Percentiles rank a stretch among this genome's conserved stretches.
Evolutionary conservation across 2,329 filamentous ascomycete genomes (phyloP).

Genomic region (Ceratocystis alfenasii): DNA sequence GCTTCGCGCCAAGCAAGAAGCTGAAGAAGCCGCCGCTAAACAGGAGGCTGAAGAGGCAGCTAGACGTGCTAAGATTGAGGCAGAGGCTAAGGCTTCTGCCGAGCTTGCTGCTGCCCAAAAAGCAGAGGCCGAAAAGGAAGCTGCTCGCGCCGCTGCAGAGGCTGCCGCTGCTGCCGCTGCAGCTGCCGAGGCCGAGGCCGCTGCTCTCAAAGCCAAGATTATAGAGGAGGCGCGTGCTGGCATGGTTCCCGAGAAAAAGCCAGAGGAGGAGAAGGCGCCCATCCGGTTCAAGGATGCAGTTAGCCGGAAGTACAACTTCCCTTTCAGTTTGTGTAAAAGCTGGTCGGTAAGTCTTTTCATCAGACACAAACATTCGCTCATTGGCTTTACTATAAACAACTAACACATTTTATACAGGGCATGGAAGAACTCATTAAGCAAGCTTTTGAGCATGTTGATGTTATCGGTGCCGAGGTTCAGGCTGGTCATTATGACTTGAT

Average conservation of each 20-base stretch:
- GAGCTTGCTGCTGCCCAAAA: slow-evolving; percentile 33
- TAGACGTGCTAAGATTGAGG: slow-evolving; percentile 25
- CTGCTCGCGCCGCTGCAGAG: slow-evolving; percentile 30
- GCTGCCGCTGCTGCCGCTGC: slow-evolving; percentile 32
- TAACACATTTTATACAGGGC: slow-evolving; percentile 39
- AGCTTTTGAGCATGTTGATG: slow-evolving; percentile 67
- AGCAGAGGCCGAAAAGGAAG: slow-evolving; percentile 29
- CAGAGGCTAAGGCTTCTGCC: slow-evolving; percentile 29
- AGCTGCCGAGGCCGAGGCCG: slow-evolving; percentile 41
- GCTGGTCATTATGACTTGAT: slow-evolving; percentile 71
- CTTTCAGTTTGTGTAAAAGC: slow-evolving; percentile 70
- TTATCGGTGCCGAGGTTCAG: slow-evolving; percentile 62
- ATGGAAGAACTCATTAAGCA: slow-evolving; percentile 82
- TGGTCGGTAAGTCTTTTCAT: slow-evolving; percentile 54
- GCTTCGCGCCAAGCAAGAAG: slow-evolving; percentile 31
- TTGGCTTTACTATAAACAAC: background rate
- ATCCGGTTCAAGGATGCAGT: slow-evolving; percentile 89
- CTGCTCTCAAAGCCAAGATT: slow-evolving; percentile 43
- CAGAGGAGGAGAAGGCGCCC: slow-evolving; percentile 50
- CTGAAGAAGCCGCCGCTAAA: slow-evolving; percentile 27
- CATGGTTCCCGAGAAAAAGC: slow-evolving; percentile 39
- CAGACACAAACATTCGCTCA: background rate
- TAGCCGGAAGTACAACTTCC: slow-evolving; percentile 83
- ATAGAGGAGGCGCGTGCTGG: slow-evolving; percentile 44
- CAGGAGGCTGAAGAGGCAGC: slow-evolving; percentile 23